Base-by-base conservation (phyloP, 192 early-diverging fungal species). In the Backusella australiensis region DNA sequence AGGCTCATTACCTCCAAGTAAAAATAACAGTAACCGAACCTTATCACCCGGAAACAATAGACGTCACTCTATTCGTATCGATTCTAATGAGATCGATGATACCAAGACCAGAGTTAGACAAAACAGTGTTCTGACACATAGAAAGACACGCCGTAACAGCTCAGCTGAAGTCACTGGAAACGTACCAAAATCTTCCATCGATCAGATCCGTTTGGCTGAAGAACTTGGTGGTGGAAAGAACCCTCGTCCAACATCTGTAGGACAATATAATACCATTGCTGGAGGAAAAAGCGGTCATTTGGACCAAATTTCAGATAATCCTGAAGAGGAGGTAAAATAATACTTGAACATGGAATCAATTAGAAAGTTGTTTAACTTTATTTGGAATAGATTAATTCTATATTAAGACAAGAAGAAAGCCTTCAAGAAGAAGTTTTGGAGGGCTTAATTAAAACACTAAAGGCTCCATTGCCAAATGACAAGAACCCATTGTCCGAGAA, bases 401-500 rank as follows among this genome's bases (percentile, higher is more conserved):
- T 92, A 34, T 77, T 90, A 70, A 84, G 89, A 41, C 89, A 91
- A 49, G 87, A 87, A 23, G 90, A 89, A 5, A 81, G 86, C 41
- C 80, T 92, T 12, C 76, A 87, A 14, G 88, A 90, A 29, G 96
- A 98, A 85, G 90, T 99, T 32, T 83, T 97, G 23, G 91, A 94
- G 68, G 92, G 94, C 41, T 87, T 99, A 26, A 91, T 99, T 66
- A 93, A 91, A 77, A 92, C 92, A 78, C 85, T 98, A 41, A 93
- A 94, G 75, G 95, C 97, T 72, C 97, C 96, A 14, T 83, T 94
- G 35, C 94, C 93, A 67, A 91, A 84, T 76, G 85, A 88, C 1
- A 91, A 94, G 75, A 90, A 89, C 36, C 82, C 92, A 77, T 94
- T 91, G 23, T 91, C 82, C 68, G 83, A 82, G 80, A 93, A 91